Evolutionary conservation across 2,329 filamentous ascomycete species (phyloP).

Genomic region (Pseudocercospora vitis): DNA sequence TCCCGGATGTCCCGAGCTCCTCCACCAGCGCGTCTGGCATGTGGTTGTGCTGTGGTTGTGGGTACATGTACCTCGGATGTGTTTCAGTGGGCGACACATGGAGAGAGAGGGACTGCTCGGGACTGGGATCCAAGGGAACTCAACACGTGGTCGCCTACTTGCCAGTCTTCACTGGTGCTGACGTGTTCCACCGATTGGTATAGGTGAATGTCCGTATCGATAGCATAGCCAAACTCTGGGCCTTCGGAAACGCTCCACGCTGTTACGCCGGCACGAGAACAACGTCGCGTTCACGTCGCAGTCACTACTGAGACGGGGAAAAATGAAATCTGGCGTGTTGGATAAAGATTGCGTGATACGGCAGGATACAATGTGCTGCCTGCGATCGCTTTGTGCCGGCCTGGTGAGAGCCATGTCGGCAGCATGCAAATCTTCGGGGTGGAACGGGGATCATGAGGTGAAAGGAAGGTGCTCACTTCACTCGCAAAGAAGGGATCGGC

Average conservation of each 20-base stretch:
- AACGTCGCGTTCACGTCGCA: no score
- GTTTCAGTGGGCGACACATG: no score
- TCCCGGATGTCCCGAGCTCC: not conserved
- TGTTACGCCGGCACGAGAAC: no score
- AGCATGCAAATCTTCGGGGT: not conserved
- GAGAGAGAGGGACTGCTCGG: not conserved
- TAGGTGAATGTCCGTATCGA: no score
- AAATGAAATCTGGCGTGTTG: no score
- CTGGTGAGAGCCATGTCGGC: not conserved
- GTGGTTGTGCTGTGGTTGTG: not conserved
- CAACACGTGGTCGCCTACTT: conserved; percentile 1
- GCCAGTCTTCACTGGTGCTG: no score
- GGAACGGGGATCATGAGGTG: not conserved
- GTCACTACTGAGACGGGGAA: no score
- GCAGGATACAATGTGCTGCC: not conserved
- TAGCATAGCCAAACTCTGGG: no score
- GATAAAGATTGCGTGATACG: not conserved
- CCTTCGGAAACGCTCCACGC: no score
- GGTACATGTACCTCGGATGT: no score
- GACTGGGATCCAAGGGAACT: not conserved
- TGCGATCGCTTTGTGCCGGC: not conserved
- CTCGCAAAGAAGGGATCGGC: not conserved
- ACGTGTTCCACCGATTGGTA: no score
- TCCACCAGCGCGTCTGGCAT: not conserved
- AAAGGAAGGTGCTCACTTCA: not conserved